A percentile compares a stretch with the other conserved stretches of the same genome.
Conservation (phyloP, 2,329 filamentous ascomycete species). For the Graphilbum fragrans region DNA sequence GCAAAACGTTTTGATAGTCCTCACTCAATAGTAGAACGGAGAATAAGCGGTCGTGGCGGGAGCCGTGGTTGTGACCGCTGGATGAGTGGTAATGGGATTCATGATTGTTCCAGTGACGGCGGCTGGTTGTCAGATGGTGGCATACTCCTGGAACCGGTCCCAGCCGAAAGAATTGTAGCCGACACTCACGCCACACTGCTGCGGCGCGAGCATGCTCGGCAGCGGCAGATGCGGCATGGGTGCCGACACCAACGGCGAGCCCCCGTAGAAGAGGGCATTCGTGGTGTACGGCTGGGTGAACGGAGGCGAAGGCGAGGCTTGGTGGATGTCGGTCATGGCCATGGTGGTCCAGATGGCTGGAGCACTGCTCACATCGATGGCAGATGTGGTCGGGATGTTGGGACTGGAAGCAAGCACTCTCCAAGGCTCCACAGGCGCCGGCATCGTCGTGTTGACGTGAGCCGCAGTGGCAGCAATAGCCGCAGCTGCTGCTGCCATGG, state of each 20-base stretch:
- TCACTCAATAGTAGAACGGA: slow-evolving; percentile 2
- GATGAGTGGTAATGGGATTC: slow-evolving; percentile 19
- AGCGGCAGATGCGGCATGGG: slow-evolving; percentile 68
- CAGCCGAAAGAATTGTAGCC: slow-evolving; percentile 73
- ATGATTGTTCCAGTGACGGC: slow-evolving; percentile 28
- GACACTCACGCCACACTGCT: slow-evolving; percentile 67
- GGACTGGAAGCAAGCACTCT: slow-evolving; percentile 83
- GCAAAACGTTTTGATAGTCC: neutral
- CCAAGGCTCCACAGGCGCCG: slow-evolving; percentile 74
- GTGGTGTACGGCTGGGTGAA: slow-evolving; percentile 70
- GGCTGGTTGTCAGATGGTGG: slow-evolving; percentile 70
- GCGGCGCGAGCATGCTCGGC: slow-evolving; percentile 74
- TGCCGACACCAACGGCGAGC: slow-evolving; percentile 60
- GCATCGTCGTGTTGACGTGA: slow-evolving; percentile 22
- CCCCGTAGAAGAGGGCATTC: slow-evolving; percentile 60
- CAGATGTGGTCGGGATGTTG: slow-evolving; percentile 50
- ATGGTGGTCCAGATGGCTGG: slow-evolving; percentile 71
- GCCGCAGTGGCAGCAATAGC: slow-evolving; percentile 9
- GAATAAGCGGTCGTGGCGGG: slow-evolving; percentile 8
- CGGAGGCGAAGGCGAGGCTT: slow-evolving; percentile 68
- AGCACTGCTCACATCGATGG: slow-evolving; percentile 43
- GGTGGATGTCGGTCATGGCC: slow-evolving; percentile 58
- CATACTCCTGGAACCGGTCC: slow-evolving; percentile 76
- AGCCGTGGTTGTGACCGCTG: slow-evolving; percentile 29
- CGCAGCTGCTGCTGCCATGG: slow-evolving; percentile 6